phyloP scores from a whole-genome alignment of 1,284 basidiomycete species.

The Puccinia horiana region DNA sequence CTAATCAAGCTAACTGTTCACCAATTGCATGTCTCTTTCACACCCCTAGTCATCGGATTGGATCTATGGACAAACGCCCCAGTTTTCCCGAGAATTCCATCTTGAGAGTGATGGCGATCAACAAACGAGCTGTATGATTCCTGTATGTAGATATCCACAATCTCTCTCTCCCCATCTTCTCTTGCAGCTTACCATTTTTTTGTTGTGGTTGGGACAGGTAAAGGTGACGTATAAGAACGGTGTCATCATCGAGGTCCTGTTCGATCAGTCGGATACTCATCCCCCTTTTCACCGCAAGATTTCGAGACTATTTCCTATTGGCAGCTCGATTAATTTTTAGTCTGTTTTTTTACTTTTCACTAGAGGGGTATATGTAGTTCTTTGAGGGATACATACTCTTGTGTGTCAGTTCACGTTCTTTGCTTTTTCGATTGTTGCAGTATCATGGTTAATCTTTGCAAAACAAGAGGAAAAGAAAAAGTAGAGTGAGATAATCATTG shows the following conservation, averaged over 20 bases:
- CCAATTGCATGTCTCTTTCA: too few species aligned
- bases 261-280: not conserved
- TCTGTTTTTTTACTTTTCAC: not conserved
- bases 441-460: too few species aligned
- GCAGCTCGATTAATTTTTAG: not conserved
- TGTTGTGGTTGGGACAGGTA: slow-evolving; percentile 6
- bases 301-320: not conserved
- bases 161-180: not conserved
- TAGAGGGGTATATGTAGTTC: too few species aligned
- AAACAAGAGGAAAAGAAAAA: too few species aligned
- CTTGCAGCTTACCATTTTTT: not conserved
- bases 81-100: slow-evolving; percentile 67
- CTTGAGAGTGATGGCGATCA: slow-evolving; percentile 41
- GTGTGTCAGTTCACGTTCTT: too few species aligned
- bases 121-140: not conserved
- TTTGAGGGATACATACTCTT: too few species aligned
- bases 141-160: slow-evolving; percentile 1
- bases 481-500: too few species aligned
- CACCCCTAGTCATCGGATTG: slow-evolving; percentile 78
- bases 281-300: not conserved
- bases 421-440: too few species aligned
- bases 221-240: slow-evolving; percentile 21
- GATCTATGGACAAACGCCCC: slow-evolving; percentile 90
- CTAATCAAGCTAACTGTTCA: not conserved
- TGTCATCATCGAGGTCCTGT: not conserved